A percentile compares a stretch with the other conserved stretches of the same genome.
Conservation (phyloP, 2,329 filamentous ascomycete species). For the Huntiella moniliformis region DNA sequence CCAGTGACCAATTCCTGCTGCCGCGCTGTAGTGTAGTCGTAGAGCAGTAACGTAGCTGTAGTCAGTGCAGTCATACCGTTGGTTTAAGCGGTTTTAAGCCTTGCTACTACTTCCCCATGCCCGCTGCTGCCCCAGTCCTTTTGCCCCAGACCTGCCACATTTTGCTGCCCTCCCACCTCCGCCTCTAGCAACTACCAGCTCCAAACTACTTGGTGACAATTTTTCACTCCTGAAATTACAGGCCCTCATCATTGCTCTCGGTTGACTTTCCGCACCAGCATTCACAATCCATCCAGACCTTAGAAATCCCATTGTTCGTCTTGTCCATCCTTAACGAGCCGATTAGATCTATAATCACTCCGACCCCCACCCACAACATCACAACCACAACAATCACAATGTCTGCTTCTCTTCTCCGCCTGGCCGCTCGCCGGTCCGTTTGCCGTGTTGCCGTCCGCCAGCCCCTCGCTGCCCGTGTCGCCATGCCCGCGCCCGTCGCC, state of each 20-base stretch:
- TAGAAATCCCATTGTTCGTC: constrained; percentile 7
- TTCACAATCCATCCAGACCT: constrained; percentile 8
- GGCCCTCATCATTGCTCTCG: constrained; percentile 6
- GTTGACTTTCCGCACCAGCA: constrained; percentile 4
- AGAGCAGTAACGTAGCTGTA: too few species aligned
- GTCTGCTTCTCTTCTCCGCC: constrained; percentile 51
- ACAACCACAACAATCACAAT: constrained; percentile 24
- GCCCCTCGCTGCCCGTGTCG: constrained; percentile 37
- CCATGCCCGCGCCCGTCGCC: constrained; percentile 29
- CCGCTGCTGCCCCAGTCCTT: background rate
- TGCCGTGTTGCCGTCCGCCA: constrained; percentile 42
- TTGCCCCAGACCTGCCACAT: background rate
- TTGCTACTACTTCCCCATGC: too few species aligned
- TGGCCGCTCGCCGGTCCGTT: constrained; percentile 47
- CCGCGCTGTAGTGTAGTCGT: too few species aligned
- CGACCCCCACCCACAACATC: constrained; percentile 16
- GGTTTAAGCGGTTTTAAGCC: too few species aligned
- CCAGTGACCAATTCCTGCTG: too few species aligned
- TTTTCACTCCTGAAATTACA: constrained; percentile 13
- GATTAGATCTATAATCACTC: constrained; percentile 14
- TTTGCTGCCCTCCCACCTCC: background rate
- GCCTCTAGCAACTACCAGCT: background rate
- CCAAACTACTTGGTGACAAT: constrained; percentile 3
- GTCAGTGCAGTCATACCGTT: too few species aligned
- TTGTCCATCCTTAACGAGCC: background rate